Evolutionary conservation across 225 moss, liverwort and hornwort species (phyloP), one percentile per base, ranked within the genome.

Genomic region (Rhytidiadelphus loreus): DNA sequence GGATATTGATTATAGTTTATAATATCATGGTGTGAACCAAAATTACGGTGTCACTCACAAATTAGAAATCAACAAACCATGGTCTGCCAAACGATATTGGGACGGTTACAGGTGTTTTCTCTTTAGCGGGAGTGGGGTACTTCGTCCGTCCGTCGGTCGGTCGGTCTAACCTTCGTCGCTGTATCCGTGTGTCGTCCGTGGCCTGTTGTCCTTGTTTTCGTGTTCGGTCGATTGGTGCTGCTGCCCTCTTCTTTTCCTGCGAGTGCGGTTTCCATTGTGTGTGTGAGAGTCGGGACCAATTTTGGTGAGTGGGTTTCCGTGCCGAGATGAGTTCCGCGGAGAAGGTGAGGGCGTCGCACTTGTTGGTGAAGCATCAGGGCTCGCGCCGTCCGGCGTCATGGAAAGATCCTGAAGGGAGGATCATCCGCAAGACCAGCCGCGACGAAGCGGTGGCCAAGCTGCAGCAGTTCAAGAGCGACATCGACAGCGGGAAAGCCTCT

Each of bases 331-430:
- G 93, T 90, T 92, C 95, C 43, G 85, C 86, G 86, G 91, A 92
- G 72, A 94, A 95, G 86, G 94, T 95, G 60, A 86, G 95, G 39
- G 95, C 95, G 72, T 91, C 95, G 84, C 95, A 95, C 88, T 92
- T 95, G 93, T 48, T 95, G 93, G 92, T 95, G 78, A 95, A 95
- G 88, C 95, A 95, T 81, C 79, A 95, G 82, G 91, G 92, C 79
- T 95, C 95, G 13, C 91, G 95, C 87, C 93, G 94, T 74, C 95
- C 91, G 64, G 91, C 94, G 81, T 95, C 95, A 77, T 94, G 93
- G 94, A 92, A 92, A 56, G 86, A 86, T 86, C 86, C 86, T 25
- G 92, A 95, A 66, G 94, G 94, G 46, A 78, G 77, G 82, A 50
- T 92, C 53, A 95, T 94, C 88, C 90, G 90, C 33, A 87, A 85